These are phyloP conservation scores for Pelargonium exstipulatum DNA, from an alignment of 441 rosid genomes.

Conservation along the genomic window DNA sequence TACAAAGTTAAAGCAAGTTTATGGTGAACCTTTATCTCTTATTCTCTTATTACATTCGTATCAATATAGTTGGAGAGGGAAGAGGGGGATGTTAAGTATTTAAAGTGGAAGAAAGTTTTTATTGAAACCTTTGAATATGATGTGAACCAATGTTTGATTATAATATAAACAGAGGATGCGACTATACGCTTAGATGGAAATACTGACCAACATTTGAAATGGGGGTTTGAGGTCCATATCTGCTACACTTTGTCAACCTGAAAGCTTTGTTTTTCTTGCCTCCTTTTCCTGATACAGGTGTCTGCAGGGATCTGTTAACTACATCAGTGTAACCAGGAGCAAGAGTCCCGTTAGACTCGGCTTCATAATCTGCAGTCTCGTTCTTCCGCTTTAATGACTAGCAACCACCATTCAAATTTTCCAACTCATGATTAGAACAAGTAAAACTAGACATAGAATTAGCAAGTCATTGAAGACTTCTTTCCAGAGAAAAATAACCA, in stretches of 20 bases:
- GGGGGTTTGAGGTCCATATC: constrained; percentile 52
- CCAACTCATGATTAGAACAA: constrained; percentile 21
- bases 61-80: not conserved
- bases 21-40: constrained; percentile 16
- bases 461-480: constrained; percentile 1
- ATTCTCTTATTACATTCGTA: constrained; percentile 10
- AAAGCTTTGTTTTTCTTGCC: constrained; percentile 61
- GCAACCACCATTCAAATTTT: constrained; percentile 17
- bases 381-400: constrained; percentile 77
- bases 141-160: not conserved
- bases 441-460: not conserved
- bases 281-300: constrained; percentile 70
- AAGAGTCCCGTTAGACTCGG: constrained; percentile 46
- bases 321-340: constrained; percentile 45
- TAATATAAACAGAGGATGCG: constrained; percentile 2
- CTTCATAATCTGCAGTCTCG: constrained; percentile 45
- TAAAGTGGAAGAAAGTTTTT: not conserved
- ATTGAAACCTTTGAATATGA: not conserved
- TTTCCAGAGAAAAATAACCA: constrained; percentile 2
- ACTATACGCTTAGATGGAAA: constrained; percentile 8
- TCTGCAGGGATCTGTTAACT: constrained; percentile 50
- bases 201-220: constrained; percentile 61
- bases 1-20: constrained; percentile 39
- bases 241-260: constrained; percentile 52
- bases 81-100: not conserved